Evolutionary conservation across 495 filamentous ascomycete species (phyloP).

Genomic region (Podospora comata): DNA sequence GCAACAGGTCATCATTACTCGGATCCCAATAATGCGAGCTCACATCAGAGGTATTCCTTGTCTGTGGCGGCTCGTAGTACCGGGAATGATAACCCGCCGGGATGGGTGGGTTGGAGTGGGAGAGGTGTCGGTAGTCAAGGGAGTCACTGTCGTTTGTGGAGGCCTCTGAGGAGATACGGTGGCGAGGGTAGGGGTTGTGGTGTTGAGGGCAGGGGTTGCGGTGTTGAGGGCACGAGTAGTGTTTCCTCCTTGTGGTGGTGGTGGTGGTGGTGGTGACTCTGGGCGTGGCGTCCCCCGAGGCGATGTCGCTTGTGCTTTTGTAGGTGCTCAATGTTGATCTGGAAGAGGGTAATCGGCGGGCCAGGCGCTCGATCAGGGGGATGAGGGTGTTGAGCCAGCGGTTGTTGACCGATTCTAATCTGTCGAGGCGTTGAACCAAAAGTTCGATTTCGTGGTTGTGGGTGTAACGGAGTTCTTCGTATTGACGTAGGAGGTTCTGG

Average conservation of each 20-base stretch:
- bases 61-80: not conserved
- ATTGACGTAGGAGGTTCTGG: slow-evolving; percentile 29
- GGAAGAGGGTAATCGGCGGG: slow-evolving; percentile 14
- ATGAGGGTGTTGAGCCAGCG: slow-evolving; percentile 31
- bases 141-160: not conserved
- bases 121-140: not conserved
- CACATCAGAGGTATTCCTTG: not conserved
- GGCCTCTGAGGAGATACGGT: not conserved
- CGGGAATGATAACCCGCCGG: not conserved
- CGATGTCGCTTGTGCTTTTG: not conserved
- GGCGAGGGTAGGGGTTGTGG: not conserved
- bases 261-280: not conserved
- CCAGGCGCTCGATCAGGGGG: slow-evolving; percentile 35
- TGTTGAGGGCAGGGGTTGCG: not conserved
- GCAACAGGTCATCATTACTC: not conserved
- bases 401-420: slow-evolving; percentile 35
- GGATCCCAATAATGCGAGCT: not conserved
- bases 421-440: slow-evolving; percentile 27
- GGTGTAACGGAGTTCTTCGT: slow-evolving; percentile 33
- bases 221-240: not conserved
- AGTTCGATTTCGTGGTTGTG: slow-evolving; percentile 36
- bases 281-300: not conserved
- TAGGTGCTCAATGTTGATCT: not conserved
- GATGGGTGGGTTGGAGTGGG: not conserved
- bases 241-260: not conserved